Evolutionary conservation across 1,284 basidiomycete species (phyloP).

Genomic region (Exobasidium cylindrosporum): DNA sequence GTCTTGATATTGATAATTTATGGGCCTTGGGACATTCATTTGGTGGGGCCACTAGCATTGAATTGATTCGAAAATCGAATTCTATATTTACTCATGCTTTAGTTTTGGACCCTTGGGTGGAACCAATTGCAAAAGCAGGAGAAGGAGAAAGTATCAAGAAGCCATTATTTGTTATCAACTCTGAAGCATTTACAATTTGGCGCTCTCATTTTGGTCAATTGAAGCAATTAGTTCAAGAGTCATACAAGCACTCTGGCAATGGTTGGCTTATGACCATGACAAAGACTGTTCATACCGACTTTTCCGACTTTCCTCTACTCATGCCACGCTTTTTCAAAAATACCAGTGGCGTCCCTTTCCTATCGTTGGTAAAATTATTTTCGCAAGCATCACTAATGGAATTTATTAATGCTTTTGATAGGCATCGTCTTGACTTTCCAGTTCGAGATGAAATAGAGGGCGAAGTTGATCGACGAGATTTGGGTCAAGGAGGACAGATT

Average conservation of each 20-base stretch:
- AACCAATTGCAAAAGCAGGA: conserved; percentile 24
- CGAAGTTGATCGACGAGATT: conserved; percentile 6
- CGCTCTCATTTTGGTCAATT: conserved; percentile 36
- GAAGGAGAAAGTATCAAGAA: conserved; percentile 20
- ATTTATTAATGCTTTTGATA: neutral
- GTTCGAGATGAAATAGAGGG: conserved; percentile 5
- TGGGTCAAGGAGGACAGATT: conserved; percentile 6
- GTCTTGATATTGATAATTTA: conserved; percentile 24
- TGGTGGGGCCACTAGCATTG: conserved; percentile 30
- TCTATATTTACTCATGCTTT: conserved; percentile 12
- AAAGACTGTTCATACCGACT: conserved; percentile 36
- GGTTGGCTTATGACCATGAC: conserved; percentile 33
- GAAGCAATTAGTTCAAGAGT: conserved; percentile 23
- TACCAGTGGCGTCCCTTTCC: neutral
- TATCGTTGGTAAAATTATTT: neutral
- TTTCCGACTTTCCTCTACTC: conserved; percentile 43
- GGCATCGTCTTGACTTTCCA: neutral
- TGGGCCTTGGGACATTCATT: conserved; percentile 44
- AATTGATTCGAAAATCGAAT: neutral
- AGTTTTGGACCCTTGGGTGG: conserved; percentile 23
- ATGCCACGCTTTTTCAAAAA: conserved; percentile 22
- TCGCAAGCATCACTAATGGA: neutral
- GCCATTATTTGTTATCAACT: conserved; percentile 46
- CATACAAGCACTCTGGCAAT: conserved; percentile 22
- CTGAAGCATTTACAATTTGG: conserved; percentile 44